A percentile compares a stretch with the other conserved stretches of the same genome.
phyloP scores from a whole-genome alignment of 495 filamentous ascomycete species.

The Astrothelium macrocarpum region DNA sequence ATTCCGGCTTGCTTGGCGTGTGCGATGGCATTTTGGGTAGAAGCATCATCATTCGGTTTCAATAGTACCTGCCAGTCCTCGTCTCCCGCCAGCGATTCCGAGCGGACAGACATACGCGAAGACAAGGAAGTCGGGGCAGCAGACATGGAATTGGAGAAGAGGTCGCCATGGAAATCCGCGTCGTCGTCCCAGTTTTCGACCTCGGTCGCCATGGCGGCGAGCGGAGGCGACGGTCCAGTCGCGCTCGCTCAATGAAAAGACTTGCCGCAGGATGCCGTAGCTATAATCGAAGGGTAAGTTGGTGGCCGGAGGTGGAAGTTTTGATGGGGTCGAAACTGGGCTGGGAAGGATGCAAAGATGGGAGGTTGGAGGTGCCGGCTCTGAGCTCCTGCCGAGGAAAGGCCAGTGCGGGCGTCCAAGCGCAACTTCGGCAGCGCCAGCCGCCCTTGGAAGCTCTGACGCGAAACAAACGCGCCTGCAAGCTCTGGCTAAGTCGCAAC shows the following conservation, averaged over 20 bases:
- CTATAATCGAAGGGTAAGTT: neutral
- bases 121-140: slow-evolving; percentile 62
- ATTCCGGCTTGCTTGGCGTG: slow-evolving; percentile 84
- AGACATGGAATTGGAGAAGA: slow-evolving; percentile 48
- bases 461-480: neutral
- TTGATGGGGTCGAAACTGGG: neutral
- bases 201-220: slow-evolving; percentile 13
- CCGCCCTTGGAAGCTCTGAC: too few relatives aligned
- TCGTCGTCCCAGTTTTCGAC: slow-evolving; percentile 85
- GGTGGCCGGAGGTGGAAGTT: neutral
- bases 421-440: slow-evolving; percentile 1
- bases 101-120: slow-evolving; percentile 66
- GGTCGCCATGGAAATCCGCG: slow-evolving; percentile 60
- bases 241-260: neutral
- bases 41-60: slow-evolving; percentile 67
- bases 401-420: slow-evolving; percentile 1
- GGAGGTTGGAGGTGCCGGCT: slow-evolving; percentile 5
- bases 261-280: neutral
- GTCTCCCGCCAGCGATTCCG: slow-evolving; percentile 59
- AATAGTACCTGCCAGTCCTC: slow-evolving; percentile 79
- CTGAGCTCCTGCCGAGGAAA: neutral
- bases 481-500: neutral
- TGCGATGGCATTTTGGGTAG: slow-evolving; percentile 72
- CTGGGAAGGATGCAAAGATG: neutral
- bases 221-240: neutral